phyloP scores from a whole-genome alignment of 768 basidiomycete species.

The Tylopilus felleus region DNA sequence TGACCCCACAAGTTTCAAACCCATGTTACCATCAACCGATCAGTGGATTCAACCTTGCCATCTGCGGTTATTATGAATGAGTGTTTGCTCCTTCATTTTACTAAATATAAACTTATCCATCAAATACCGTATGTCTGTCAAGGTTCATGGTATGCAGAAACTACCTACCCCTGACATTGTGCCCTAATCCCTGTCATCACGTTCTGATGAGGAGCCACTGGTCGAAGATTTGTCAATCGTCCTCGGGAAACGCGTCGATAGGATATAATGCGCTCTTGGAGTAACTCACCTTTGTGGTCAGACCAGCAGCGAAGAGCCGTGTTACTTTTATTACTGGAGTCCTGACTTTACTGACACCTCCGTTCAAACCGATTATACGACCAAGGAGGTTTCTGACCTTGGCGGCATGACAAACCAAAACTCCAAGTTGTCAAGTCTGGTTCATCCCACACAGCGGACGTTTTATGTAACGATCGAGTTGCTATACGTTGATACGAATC shows the following conservation, averaged over 20 bases:
- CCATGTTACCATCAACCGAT: neutral
- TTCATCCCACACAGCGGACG: neutral
- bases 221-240: too few relatives aligned
- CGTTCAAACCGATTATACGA: neutral
- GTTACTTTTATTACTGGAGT: neutral
- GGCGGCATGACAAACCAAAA: neutral
- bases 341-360: neutral
- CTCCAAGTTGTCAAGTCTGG: neutral
- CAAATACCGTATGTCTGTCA: neutral
- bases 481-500: neutral
- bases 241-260: neutral
- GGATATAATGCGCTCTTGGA: neutral
- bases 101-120: slow-evolving; percentile 2
- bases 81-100: slow-evolving; percentile 12
- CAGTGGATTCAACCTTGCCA: neutral
- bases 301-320: neutral
- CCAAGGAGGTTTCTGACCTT: too few relatives aligned
- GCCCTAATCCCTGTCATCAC: slow-evolving; percentile 1
- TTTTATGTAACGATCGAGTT: neutral
- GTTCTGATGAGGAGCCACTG: neutral
- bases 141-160: neutral
- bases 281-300: neutral
- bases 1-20: neutral
- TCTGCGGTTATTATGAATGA: neutral
- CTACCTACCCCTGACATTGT: neutral